Percentiles rank a stretch among this genome's conserved stretches.
Evolutionary conservation across 1,139 yeast genomes (phyloP).

Genomic region (Yamadazyma dendronema): DNA sequence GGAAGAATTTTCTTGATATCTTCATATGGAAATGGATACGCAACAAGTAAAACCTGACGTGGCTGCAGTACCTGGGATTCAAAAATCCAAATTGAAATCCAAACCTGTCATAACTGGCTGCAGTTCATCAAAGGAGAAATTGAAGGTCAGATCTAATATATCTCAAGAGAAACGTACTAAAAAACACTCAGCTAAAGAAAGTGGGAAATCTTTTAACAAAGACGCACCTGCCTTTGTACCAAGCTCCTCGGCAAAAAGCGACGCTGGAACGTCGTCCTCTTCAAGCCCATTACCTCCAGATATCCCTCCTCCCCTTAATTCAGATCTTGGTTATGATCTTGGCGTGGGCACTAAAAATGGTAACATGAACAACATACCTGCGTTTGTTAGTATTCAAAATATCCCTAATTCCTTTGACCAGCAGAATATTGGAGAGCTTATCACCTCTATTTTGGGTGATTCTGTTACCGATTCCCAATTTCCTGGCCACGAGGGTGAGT

Average conservation of each 20-base stretch:
- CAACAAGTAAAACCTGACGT: neutral
- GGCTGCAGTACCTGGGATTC: neutral
- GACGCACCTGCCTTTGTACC: slow-evolving; percentile 30
- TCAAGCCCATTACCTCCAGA: slow-evolving; percentile 5
- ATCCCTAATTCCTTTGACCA: neutral
- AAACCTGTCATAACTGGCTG: neutral
- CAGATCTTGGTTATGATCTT: neutral
- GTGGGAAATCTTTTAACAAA: slow-evolving; percentile 15
- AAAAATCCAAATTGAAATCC: neutral
- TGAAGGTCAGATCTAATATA: neutral
- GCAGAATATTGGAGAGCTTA: neutral
- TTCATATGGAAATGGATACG: neutral
- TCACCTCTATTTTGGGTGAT: neutral
- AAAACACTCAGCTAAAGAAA: neutral
- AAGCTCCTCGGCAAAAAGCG: neutral
- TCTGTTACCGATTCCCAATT: neutral
- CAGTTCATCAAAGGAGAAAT: neutral
- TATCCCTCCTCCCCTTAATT: neutral
- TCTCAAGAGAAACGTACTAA: neutral
- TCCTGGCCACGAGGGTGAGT: neutral
- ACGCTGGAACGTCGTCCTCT: slow-evolving; percentile 1
- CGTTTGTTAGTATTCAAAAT: neutral
- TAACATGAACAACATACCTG: neutral
- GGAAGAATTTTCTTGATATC: neutral
- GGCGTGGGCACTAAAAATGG: neutral